A percentile compares a stretch with the other conserved stretches of the same genome.
Conservation (phyloP, 2,329 filamentous ascomycete genomes). For the Polytolypa hystricis region DNA sequence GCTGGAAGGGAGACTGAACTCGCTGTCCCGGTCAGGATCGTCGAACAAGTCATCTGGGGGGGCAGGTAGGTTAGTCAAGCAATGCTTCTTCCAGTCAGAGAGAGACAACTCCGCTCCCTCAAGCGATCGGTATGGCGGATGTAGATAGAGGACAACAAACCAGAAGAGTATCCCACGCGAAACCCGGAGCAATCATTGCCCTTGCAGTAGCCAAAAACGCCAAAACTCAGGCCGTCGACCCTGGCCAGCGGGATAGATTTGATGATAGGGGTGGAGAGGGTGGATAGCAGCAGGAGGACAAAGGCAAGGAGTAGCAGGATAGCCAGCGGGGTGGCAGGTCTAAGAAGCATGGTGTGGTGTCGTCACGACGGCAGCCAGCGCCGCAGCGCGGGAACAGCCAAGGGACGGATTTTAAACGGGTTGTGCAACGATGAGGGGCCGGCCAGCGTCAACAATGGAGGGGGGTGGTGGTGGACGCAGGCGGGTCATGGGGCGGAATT, state of each 20-base stretch:
- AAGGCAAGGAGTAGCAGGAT: conserved; percentile 79
- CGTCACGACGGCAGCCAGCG: background rate
- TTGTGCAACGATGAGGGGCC: background rate
- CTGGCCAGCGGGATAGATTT: conserved; percentile 71
- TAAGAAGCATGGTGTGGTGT: conserved; percentile 55
- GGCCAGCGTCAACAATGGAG: background rate
- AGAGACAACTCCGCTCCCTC: too few relatives aligned
- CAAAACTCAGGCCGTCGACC: conserved; percentile 68
- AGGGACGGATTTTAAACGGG: background rate
- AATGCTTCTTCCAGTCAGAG: too few relatives aligned
- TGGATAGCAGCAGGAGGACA: conserved; percentile 69
- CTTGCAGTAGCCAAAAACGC: conserved; percentile 84
- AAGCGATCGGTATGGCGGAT: background rate
- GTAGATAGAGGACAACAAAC: conserved; percentile 45
- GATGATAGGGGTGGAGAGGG: conserved; percentile 85
- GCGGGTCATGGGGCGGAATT: background rate
- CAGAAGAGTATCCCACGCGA: conserved; percentile 73
- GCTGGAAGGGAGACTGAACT: conserved; percentile 55
- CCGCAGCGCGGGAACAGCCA: background rate
- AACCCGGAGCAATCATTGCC: conserved; percentile 55
- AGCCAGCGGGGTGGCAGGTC: conserved; percentile 83
- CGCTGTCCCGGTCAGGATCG: conserved; percentile 31
- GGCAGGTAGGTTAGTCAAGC: conserved; percentile 1
- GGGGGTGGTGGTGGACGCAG: background rate
- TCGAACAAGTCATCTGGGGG: conserved; percentile 38